Evolutionary conservation across 345 rosid genomes (phyloP).

Genomic region (Populus simonii): DNA sequence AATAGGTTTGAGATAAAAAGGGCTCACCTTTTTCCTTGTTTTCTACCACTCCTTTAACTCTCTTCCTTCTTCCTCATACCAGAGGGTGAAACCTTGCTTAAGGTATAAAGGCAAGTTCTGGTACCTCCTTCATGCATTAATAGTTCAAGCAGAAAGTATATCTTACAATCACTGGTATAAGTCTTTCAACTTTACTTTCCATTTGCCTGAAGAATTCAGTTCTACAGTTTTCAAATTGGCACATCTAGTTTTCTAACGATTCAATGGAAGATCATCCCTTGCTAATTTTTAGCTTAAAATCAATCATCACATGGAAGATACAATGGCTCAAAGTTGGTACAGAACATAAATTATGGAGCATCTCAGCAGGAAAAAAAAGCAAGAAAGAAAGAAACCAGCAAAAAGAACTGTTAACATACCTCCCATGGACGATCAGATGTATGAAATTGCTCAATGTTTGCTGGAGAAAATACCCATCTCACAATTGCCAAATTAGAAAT

Average conservation of each 20-base stretch:
- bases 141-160: too few relatives aligned
- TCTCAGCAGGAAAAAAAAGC: not conserved
- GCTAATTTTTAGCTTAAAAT: too few relatives aligned
- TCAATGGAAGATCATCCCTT: too few relatives aligned
- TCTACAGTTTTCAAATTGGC: too few relatives aligned
- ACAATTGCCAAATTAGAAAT: conserved; percentile 90
- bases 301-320: too few relatives aligned
- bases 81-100: not conserved
- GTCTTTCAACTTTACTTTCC: too few relatives aligned
- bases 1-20: not conserved
- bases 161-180: too few relatives aligned
- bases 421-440: conserved; percentile 90
- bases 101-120: not conserved
- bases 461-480: conserved; percentile 87
- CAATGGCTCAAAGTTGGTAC: not conserved
- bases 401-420: conserved; percentile 38
- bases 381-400: not conserved
- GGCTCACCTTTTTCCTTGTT: not conserved
- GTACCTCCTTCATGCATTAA: too few relatives aligned
- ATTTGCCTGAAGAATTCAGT: too few relatives aligned
- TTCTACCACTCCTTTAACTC: not conserved
- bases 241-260: too few relatives aligned
- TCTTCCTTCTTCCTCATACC: not conserved
- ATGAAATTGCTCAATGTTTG: conserved; percentile 77
- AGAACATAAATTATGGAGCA: not conserved